phyloP scores from a whole-genome alignment of 306 rosid genomes.

The Styphnolobium japonicum region DNA sequence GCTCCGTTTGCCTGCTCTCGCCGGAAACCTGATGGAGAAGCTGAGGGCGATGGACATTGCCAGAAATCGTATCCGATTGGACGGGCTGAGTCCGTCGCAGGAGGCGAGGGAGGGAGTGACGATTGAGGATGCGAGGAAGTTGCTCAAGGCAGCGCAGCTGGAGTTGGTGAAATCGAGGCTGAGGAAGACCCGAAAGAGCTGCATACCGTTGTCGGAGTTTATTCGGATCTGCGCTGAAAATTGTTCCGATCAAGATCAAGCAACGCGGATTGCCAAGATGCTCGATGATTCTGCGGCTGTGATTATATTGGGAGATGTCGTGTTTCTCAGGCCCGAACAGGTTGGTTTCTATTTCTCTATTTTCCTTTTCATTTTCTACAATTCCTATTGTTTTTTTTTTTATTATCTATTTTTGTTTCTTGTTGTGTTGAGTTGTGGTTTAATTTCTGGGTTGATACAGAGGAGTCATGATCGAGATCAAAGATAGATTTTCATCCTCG shows the following conservation, averaged over 20 bases:
- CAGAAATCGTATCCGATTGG: conserved; percentile 52
- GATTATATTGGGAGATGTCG: conserved; percentile 69
- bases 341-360: conserved; percentile 30
- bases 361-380: neutral
- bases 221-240: conserved; percentile 57
- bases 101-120: conserved; percentile 17
- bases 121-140: conserved; percentile 55
- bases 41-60: conserved; percentile 51
- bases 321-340: conserved; percentile 77
- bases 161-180: conserved; percentile 64
- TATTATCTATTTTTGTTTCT: neutral
- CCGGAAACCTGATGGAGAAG: conserved; percentile 45
- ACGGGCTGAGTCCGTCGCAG: conserved; percentile 49
- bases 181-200: conserved; percentile 36
- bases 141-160: conserved; percentile 57
- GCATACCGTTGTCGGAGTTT: conserved; percentile 57
- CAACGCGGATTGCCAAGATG: conserved; percentile 51
- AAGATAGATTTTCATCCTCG: conserved; percentile 15
- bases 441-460: conserved; percentile 32
- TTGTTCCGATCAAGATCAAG: conserved; percentile 51
- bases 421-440: neutral
- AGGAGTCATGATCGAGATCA: conserved; percentile 43
- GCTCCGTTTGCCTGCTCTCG: conserved; percentile 29
- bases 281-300: conserved; percentile 73
- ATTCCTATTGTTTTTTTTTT: neutral